Conservation (phyloP, 305 asterid species). For the Fraxinus sp. region DNA sequence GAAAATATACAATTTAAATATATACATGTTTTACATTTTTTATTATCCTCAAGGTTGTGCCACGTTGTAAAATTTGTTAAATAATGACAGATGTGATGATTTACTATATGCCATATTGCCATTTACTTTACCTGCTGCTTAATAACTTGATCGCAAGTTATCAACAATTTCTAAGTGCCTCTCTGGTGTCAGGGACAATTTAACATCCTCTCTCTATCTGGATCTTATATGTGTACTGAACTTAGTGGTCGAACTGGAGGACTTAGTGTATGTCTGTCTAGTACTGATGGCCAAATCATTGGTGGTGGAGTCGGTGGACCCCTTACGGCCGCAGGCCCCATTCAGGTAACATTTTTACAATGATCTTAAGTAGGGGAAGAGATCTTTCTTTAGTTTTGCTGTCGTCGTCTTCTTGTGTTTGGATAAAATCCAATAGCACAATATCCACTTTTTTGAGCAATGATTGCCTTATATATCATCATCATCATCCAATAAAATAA, state of each 20-base stretch:
- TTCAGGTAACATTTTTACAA: constrained; percentile 42
- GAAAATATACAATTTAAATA: background rate
- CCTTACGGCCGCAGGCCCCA: constrained; percentile 58
- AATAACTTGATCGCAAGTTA: background rate
- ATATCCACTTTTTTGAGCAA: background rate
- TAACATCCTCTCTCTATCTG: constrained; percentile 56
- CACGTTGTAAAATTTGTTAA: background rate
- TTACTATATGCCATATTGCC: background rate
- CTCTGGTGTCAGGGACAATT: constrained; percentile 47
- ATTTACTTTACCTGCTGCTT: background rate
- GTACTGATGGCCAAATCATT: constrained; percentile 57
- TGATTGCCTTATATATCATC: background rate
- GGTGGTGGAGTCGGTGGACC: constrained; percentile 70
- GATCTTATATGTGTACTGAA: constrained; percentile 55
- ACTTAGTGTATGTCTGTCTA: constrained; percentile 51
- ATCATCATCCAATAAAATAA: background rate
- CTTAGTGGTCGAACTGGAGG: constrained; percentile 57
- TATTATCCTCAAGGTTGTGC: background rate
- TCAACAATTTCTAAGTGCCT: constrained; percentile 2
- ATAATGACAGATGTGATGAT: background rate
- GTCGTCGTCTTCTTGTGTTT: background rate
- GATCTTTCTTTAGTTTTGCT: background rate
- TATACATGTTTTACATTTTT: background rate
- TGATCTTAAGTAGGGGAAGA: background rate
- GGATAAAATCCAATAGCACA: background rate